Conservation (phyloP, 306 rosid genomes). For the Ziziphus jujuba region DNA sequence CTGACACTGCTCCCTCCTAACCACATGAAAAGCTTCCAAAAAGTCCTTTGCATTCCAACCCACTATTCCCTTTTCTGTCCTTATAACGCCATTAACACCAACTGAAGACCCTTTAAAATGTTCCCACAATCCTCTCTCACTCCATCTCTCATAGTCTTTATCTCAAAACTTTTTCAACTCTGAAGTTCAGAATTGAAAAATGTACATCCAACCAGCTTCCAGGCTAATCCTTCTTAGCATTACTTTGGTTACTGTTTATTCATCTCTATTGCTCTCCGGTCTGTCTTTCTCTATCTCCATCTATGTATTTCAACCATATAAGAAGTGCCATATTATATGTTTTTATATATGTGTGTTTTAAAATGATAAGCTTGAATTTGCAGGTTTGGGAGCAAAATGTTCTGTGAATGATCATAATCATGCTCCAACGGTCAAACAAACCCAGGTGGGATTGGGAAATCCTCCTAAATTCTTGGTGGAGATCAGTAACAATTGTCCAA, state of each 20-base stretch:
- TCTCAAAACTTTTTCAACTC: neutral
- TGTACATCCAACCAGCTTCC: slow-evolving; percentile 26
- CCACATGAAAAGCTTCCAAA: neutral
- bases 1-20: neutral
- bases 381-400: slow-evolving; percentile 29
- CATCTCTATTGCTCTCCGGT: slow-evolving; percentile 28
- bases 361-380: neutral
- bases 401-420: neutral
- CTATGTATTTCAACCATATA: neutral
- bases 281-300: neutral
- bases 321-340: neutral
- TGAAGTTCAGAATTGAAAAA: slow-evolving; percentile 2
- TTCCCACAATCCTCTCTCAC: too few species aligned
- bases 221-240: slow-evolving; percentile 20
- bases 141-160: too few species aligned
- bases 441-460: slow-evolving; percentile 25
- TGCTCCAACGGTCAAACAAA: slow-evolving; percentile 34
- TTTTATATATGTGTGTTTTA: too few species aligned
- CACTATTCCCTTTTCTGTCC: neutral
- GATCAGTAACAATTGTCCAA: slow-evolving; percentile 36
- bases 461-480: slow-evolving; percentile 34
- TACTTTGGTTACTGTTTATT: slow-evolving; percentile 13
- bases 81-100: neutral
- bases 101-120: neutral
- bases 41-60: neutral